These are phyloP conservation scores for Digitaria exilis DNA, from an alignment of 202 grass and related monocot species.

Conservation along the genomic window DNA sequence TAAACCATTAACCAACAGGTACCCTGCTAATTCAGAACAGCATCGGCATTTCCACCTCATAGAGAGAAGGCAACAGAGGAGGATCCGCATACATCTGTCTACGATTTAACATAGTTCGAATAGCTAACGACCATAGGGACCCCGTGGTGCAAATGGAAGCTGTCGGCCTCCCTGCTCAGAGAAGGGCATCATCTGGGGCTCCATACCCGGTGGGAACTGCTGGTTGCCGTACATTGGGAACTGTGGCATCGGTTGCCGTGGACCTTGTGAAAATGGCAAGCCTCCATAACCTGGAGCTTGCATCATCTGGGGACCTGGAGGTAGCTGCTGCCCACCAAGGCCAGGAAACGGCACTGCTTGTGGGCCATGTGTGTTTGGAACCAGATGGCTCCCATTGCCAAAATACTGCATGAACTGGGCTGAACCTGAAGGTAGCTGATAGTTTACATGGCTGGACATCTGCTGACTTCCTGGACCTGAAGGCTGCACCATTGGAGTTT, in stretches of 20 bases:
- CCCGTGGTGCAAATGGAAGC: slow-evolving; percentile 42
- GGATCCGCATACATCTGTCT: neutral
- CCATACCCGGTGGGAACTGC: slow-evolving; percentile 50
- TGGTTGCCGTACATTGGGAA: slow-evolving; percentile 45
- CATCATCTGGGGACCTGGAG: slow-evolving; percentile 42
- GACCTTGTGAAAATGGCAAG: slow-evolving; percentile 33
- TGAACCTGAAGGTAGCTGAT: slow-evolving; percentile 44
- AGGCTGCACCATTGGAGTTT: slow-evolving; percentile 40
- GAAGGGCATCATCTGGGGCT: slow-evolving; percentile 55
- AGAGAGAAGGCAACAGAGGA: neutral
- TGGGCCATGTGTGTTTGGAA: slow-evolving; percentile 17
- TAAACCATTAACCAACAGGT: neutral
- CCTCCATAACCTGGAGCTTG: slow-evolving; percentile 43
- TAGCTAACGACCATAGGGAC: slow-evolving; percentile 36
- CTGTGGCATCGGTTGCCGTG: slow-evolving; percentile 35
- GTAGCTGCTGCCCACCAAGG: slow-evolving; percentile 51
- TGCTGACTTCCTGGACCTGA: slow-evolving; percentile 46
- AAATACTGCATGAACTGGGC: slow-evolving; percentile 53
- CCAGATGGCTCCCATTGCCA: slow-evolving; percentile 29
- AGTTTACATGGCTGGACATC: slow-evolving; percentile 47
- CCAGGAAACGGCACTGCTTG: slow-evolving; percentile 51
- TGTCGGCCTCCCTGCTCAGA: slow-evolving; percentile 57
- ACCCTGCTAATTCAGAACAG: neutral
- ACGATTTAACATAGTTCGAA: neutral
- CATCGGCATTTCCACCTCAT: neutral